These are phyloP conservation scores for Calvatia gigantea DNA, from an alignment of 768 basidiomycete species.

Conservation along the genomic window DNA sequence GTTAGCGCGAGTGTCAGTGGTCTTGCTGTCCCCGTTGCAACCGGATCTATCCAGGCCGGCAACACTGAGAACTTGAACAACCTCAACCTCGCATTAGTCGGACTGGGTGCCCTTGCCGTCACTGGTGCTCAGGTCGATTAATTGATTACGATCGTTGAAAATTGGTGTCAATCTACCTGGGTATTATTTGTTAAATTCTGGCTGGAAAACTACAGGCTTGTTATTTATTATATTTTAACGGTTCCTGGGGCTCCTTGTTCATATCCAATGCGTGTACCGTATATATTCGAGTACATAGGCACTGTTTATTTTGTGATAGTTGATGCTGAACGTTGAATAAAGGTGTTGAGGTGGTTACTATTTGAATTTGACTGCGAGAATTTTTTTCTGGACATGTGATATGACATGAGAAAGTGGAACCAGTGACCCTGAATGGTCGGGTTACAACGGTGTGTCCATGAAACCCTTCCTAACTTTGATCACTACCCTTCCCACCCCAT, in stretches of 20 bases:
- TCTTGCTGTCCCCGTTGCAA: slow-evolving; percentile 9
- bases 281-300: background rate
- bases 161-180: too few species aligned
- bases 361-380: background rate
- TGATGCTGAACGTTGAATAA: too few species aligned
- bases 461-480: too few species aligned
- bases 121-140: slow-evolving; percentile 18
- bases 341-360: background rate
- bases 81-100: slow-evolving; percentile 29
- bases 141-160: background rate
- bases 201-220: too few species aligned
- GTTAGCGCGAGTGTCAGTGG: slow-evolving; percentile 3
- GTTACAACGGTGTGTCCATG: too few species aligned
- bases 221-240: too few species aligned
- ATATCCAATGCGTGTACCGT: background rate
- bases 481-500: background rate
- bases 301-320: too few species aligned
- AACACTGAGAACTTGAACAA: slow-evolving; percentile 25
- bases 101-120: slow-evolving; percentile 26
- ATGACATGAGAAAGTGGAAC: slow-evolving; percentile 2
- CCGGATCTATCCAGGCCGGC: slow-evolving; percentile 23
- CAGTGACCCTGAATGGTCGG: too few species aligned
- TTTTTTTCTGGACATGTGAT: background rate
- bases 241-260: background rate
- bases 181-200: too few species aligned